Evolutionary conservation across 2,329 filamentous ascomycete genomes (phyloP).

Genomic region (Aspergillus fumigatiaffinis): DNA sequence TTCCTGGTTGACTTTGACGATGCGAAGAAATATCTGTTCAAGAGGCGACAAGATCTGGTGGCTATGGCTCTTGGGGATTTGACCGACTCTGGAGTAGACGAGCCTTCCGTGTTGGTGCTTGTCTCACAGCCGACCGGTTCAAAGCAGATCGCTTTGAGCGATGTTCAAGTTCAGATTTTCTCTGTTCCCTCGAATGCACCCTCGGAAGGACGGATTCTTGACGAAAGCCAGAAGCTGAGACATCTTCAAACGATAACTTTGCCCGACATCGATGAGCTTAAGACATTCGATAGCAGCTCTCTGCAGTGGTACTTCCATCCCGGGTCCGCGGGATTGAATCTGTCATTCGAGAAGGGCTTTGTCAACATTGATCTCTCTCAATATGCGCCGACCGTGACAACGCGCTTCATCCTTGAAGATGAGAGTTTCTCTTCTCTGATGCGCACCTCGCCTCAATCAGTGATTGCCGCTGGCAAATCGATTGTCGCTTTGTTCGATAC

Average conservation of each 20-base stretch:
- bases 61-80: constrained; percentile 34
- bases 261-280: constrained; percentile 27
- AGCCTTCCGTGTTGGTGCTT: constrained; percentile 36
- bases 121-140: constrained; percentile 36
- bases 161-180: constrained; percentile 39
- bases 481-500: constrained; percentile 45
- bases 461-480: constrained; percentile 40
- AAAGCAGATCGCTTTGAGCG: constrained; percentile 26
- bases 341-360: constrained; percentile 39
- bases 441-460: constrained; percentile 40
- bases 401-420: constrained; percentile 35
- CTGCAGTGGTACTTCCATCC: constrained; percentile 40
- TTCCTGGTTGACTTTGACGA: constrained; percentile 41
- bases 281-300: constrained; percentile 19
- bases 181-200: constrained; percentile 29
- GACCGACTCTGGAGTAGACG: constrained; percentile 21
- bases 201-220: constrained; percentile 17
- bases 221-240: constrained; percentile 32
- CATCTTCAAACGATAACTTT: constrained; percentile 36
- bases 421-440: constrained; percentile 40
- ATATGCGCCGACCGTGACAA: constrained; percentile 36
- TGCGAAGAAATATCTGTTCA: constrained; percentile 38
- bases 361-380: constrained; percentile 42
- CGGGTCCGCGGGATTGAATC: constrained; percentile 35
- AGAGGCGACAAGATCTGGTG: constrained; percentile 37